Evolutionary conservation across 2,329 filamentous ascomycete genomes (phyloP).

Genomic region (Penicillium capsulatum): DNA sequence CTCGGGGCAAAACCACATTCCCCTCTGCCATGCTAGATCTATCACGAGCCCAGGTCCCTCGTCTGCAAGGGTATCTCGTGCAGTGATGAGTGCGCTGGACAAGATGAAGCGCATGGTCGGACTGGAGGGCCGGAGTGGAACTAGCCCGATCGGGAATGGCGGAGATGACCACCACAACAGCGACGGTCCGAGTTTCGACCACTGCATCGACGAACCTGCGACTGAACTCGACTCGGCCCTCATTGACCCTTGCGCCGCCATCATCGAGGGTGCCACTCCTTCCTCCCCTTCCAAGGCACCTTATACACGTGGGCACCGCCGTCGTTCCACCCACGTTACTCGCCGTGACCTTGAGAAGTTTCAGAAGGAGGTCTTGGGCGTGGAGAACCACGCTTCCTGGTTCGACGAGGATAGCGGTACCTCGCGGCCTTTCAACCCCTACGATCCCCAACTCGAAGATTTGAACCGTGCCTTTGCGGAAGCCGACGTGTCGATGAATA

Average conservation of each 20-base stretch:
- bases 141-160: constrained; percentile 17
- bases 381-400: constrained; percentile 28
- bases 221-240: background rate
- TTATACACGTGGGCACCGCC: constrained; percentile 38
- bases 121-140: constrained; percentile 10
- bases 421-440: constrained; percentile 18
- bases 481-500: constrained; percentile 37
- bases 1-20: background rate
- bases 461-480: constrained; percentile 36
- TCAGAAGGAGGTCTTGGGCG: constrained; percentile 34
- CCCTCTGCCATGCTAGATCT: too few relatives aligned
- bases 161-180: constrained; percentile 6
- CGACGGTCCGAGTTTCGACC: constrained; percentile 4
- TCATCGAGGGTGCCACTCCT: constrained; percentile 29
- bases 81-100: constrained; percentile 15
- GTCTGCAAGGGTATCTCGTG: background rate
- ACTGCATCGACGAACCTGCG: background rate
- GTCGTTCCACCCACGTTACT: constrained; percentile 42
- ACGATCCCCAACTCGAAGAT: constrained; percentile 32
- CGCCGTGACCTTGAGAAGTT: constrained; percentile 38
- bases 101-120: constrained; percentile 20
- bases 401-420: constrained; percentile 30
- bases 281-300: constrained; percentile 32
- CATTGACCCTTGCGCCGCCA: constrained; percentile 21
- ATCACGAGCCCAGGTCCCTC: too few relatives aligned